Conservation (phyloP, 176 grass and related monocot species). For the Saccharum officinarum region DNA sequence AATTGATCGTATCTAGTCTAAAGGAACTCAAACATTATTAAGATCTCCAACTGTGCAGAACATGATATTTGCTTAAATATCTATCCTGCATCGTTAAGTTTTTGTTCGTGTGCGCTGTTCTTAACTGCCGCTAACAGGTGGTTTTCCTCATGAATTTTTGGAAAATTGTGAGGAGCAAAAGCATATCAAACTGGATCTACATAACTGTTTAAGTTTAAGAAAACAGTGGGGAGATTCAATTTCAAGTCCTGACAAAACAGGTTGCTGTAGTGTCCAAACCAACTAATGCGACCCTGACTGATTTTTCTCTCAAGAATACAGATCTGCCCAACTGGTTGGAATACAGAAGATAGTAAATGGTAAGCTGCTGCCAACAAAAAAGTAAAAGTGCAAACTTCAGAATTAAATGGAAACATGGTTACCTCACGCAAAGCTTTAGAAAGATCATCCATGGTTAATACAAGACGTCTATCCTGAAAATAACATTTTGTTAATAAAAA, state of each 20-base stretch:
- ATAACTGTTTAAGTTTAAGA: background rate
- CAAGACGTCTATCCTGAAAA: constrained; percentile 87
- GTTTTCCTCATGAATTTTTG: background rate
- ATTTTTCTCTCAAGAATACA: background rate
- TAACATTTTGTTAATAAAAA: background rate
- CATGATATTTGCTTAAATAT: background rate
- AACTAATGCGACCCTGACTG: background rate
- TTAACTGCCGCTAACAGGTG: background rate
- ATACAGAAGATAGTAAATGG: background rate
- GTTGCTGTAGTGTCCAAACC: background rate
- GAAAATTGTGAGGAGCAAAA: constrained; percentile 1
- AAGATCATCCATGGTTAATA: constrained; percentile 96
- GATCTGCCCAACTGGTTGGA: background rate
- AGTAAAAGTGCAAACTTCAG: background rate
- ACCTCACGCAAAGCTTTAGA: constrained; percentile 91
- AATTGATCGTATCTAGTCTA: background rate
- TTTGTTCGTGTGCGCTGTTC: constrained; percentile 9
- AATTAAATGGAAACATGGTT: constrained; percentile 27
- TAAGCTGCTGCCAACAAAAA: background rate
- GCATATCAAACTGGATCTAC: constrained; percentile 25
- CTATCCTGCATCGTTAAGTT: background rate
- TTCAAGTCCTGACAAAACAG: background rate
- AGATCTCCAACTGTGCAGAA: background rate
- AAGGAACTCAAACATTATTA: constrained; percentile 3
- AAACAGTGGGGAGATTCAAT: background rate